Evolutionary conservation across 306 rosid genomes (phyloP), one percentile per base, ranked within the genome.

Genomic region (Trichosanthes truncata): DNA sequence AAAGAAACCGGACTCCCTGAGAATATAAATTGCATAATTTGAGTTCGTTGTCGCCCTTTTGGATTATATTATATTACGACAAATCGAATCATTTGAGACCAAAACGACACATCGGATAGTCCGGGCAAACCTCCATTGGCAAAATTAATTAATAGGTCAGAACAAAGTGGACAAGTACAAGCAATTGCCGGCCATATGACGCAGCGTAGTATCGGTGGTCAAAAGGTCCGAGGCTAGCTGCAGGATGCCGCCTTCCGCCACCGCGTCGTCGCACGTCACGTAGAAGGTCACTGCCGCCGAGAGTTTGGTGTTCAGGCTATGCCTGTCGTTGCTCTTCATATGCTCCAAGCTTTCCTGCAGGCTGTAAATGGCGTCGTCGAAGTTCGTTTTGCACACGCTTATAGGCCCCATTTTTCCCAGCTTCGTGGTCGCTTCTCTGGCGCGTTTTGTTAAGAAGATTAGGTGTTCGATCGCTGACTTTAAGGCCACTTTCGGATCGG

Each of bases 241-340:
- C 3, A 11, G 11, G 11, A 31, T 0, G 5, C 46, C 61, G 6
- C 9, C 3, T 7, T 81, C 83, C 23, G 25, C 21, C 61, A 20
- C 57, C 66, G 84, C 80, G 17, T 71, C 83, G n/a, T 71, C 56
- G 79, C 83, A 80, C 1, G 73, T 55, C 3, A 26, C 76, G 68
- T 35, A 66, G 31, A 3, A 26, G 14, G 59, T 62, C 77, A 65
- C 0, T 10, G 80, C 84, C 2, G 60, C 84, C 5, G 80, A 76
- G 4, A 81, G 67, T 29, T 38, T 40, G 46, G 25, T 53, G 4
- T 76, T 52, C 59, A 76, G 60, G 17, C 80, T 25, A 3, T 14
- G 4, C 5, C 17, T 15, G 79, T 83, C 86, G 3, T 20, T 3
- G 8, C 15, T 17, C 67, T 36, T 9, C n/a, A 83, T 45, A 53